Evolutionary conservation across 1,284 basidiomycete genomes (phyloP), one percentile per base, ranked within the genome.

Genomic region (Cryptococcus sp.): DNA sequence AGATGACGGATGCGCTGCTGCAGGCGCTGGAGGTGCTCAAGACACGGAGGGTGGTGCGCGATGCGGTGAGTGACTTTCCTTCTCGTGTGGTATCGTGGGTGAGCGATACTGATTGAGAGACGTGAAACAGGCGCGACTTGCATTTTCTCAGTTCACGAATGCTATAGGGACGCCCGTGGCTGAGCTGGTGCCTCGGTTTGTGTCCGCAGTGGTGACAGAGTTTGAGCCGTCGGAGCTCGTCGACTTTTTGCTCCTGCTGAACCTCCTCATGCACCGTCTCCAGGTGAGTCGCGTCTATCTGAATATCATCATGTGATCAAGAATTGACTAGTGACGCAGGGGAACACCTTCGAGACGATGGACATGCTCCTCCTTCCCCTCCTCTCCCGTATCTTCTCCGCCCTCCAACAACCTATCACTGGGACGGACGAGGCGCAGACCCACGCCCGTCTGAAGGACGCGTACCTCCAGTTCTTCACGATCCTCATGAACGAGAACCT

Each of bases 191-290:
- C 73, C 75, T 1, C 66, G 70, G 47, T 77, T 99, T 51, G 97
- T 98, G 84, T 82, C 85, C 45, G 88, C 89, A 69, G 84, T 98
- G 28, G 83, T 99, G 48, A 83, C 87, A 6, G 89, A 97, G 68
- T 93, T 96, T 64, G 93, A 95, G 63, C 87, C 91, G 0, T 84
- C 87, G 8, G 96, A 99, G 77, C 80, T 99, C 58, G 87, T 89
- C 44, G 96, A 99, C 71, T 96, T 98, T 70, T 86, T 98, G 81
- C 88, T 87, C 71, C 98, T 99, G 80, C 87, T 98, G 55, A 87
- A 86, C 8, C 80, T 97, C 20, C 80, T 98, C 57, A 88, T 95
- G 59, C 91, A 96, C 77, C 91, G 90, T 71, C 85, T 98, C 62
- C 90, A 92, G 82, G 92, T 91, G 60, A 64, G 82, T 70, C 35